Evolutionary conservation across 73 alveolate species (phyloP).

Genomic region (Breviolum minutum): DNA sequence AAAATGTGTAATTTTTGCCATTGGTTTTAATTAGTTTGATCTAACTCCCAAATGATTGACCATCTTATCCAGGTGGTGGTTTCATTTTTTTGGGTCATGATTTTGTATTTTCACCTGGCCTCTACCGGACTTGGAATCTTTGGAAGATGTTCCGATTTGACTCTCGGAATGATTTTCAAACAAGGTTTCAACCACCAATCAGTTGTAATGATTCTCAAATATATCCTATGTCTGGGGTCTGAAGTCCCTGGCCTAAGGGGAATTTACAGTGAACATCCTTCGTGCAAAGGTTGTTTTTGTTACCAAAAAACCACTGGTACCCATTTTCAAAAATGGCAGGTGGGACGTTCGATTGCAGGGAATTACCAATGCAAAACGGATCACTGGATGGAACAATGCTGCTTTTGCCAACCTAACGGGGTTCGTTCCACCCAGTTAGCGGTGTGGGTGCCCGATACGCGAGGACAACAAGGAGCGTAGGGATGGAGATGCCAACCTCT

Average conservation of each 20-base stretch:
- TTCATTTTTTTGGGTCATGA: neutral
- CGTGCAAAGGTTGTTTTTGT: neutral
- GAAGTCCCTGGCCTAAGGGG: too few species aligned
- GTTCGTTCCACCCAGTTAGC: conserved; percentile 78
- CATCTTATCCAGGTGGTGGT: neutral
- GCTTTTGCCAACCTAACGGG: conserved; percentile 78
- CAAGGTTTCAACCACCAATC: too few species aligned
- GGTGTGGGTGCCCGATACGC: conserved; percentile 64
- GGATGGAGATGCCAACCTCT: neutral
- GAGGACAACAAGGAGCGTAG: conserved; percentile 17
- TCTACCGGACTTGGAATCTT: too few species aligned
- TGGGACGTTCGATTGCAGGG: conserved; percentile 40
- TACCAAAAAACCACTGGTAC: neutral
- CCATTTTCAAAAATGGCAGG: neutral
- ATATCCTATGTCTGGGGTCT: too few species aligned
- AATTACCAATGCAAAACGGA: conserved; percentile 64
- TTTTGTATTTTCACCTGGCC: neutral
- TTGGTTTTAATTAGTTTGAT: too few species aligned
- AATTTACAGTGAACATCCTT: too few species aligned
- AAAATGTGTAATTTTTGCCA: neutral
- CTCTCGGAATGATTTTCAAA: too few species aligned
- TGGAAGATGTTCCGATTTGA: too few species aligned
- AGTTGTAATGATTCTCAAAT: too few species aligned
- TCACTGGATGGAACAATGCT: conserved; percentile 76
- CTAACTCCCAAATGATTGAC: neutral